Conservation (phyloP, 495 filamentous ascomycete genomes). For the Aspergillus affinis region DNA sequence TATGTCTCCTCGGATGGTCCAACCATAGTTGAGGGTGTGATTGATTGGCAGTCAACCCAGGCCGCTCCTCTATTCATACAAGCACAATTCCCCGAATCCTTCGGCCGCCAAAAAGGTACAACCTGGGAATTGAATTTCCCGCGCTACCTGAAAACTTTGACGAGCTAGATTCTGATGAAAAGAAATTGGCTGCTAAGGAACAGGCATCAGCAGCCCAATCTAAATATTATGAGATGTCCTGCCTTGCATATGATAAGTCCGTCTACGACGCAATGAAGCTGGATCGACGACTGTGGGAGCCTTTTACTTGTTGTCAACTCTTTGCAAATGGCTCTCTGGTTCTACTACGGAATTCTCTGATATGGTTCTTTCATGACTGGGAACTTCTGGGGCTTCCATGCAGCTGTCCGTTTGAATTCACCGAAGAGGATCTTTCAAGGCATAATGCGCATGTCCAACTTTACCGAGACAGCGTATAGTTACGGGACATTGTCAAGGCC, state of each 20-base stretch:
- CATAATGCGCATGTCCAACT: conserved; percentile 27
- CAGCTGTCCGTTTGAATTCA: conserved; percentile 29
- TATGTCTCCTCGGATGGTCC: conserved; percentile 23
- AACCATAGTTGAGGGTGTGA: conserved; percentile 22
- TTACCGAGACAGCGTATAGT: too few relatives aligned
- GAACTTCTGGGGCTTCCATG: conserved; percentile 20
- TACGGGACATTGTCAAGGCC: too few relatives aligned
- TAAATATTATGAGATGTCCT: conserved; percentile 24
- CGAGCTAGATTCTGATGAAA: conserved; percentile 13
- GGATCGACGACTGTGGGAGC: conserved; percentile 20
- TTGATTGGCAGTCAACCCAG: conserved; percentile 28
- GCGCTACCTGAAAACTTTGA: conserved; percentile 20
- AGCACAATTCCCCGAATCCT: conserved; percentile 24
- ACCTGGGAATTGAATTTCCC: conserved; percentile 16
- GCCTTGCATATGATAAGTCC: conserved; percentile 15
- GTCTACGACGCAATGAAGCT: conserved; percentile 23
- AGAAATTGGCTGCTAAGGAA: conserved; percentile 16
- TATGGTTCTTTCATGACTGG: conserved; percentile 24
- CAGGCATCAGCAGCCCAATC: conserved; percentile 17
- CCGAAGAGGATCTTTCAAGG: conserved; percentile 23
- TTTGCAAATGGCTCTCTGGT: conserved; percentile 18
- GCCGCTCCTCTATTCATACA: conserved; percentile 24
- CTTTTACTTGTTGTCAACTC: conserved; percentile 22
- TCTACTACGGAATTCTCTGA: conserved; percentile 21
- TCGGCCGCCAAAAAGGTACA: conserved; percentile 22